A percentile compares a stretch with the other conserved stretches of the same genome.
Conservation (phyloP, 805 yeast genomes). For the Cyberlindnera nakhonratchasimensis region DNA sequence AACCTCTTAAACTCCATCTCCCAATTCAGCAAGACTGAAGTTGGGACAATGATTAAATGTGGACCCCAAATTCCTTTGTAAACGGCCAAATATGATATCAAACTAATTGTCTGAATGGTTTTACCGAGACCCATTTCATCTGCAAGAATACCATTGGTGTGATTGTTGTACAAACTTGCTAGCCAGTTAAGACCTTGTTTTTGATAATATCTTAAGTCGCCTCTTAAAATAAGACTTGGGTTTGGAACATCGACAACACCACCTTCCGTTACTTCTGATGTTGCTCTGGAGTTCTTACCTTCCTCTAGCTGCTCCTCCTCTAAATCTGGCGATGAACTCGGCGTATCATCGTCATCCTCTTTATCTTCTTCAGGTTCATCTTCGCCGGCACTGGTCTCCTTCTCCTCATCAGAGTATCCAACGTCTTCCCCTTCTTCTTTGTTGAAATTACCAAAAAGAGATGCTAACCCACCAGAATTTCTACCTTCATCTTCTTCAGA, state of each 20-base stretch:
- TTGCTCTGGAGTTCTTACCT: conserved; percentile 13
- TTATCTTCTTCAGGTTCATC: conserved; percentile 21
- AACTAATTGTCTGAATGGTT: conserved; percentile 91
- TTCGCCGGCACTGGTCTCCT: conserved; percentile 18
- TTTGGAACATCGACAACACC: conserved; percentile 69
- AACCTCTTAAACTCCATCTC: conserved; percentile 98
- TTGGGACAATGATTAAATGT: conserved; percentile 93
- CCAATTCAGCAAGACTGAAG: conserved; percentile 97
- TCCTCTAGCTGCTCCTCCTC: conserved; percentile 12
- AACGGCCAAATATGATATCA: conserved; percentile 85
- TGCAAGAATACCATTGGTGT: conserved; percentile 94
- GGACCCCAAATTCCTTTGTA: conserved; percentile 98
- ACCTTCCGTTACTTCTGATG: conserved; percentile 24
- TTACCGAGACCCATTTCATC: conserved; percentile 99
- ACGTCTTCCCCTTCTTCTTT: conserved; percentile 35
- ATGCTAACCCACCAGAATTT: conserved; percentile 27
- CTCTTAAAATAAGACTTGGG: conserved; percentile 70
- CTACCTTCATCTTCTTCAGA: conserved; percentile 15
- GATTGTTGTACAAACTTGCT: conserved; percentile 86
- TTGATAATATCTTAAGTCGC: conserved; percentile 84
- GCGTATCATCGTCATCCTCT: conserved; percentile 27
- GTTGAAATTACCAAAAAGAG: conserved; percentile 34
- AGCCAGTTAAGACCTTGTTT: conserved; percentile 97
- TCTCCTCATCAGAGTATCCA: conserved; percentile 27
- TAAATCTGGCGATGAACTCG: conserved; percentile 36